A percentile compares a stretch with the other conserved stretches of the same genome.
Conservation (phyloP, 2,329 filamentous ascomycete genomes). For the Colletotrichum sp. region DNA sequence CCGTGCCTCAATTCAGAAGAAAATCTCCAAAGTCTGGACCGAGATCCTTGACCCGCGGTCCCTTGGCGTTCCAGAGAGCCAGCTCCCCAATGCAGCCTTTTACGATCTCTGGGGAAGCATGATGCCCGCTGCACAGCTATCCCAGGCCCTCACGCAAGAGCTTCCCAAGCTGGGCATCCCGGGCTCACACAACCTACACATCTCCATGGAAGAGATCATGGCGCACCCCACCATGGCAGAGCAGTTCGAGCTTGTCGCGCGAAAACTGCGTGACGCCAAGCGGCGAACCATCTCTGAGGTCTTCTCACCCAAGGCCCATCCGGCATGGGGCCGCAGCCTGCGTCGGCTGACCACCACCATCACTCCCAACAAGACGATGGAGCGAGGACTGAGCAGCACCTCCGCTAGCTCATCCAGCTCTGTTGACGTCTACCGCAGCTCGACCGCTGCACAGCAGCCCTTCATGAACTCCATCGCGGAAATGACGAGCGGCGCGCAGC, state of each 20-base stretch:
- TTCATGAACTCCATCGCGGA: conserved; percentile 5
- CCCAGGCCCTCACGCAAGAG: conserved; percentile 47
- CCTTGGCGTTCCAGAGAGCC: conserved; percentile 42
- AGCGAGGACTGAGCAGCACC: background rate
- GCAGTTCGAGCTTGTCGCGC: conserved; percentile 50
- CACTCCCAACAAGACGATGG: background rate
- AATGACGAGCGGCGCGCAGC: background rate
- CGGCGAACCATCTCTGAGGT: conserved; percentile 13
- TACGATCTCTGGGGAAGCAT: conserved; percentile 57
- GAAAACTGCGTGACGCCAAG: conserved; percentile 26
- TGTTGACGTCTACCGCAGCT: background rate
- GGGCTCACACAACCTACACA: conserved; percentile 40
- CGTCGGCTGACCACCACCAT: conserved; percentile 9
- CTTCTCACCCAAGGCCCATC: conserved; percentile 24
- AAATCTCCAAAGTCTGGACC: conserved; percentile 51
- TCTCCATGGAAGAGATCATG: conserved; percentile 55
- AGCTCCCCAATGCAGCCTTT: conserved; percentile 52
- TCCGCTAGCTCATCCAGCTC: conserved; percentile 6
- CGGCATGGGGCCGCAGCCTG: conserved; percentile 3
- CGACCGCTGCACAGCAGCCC: background rate
- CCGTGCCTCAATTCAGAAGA: conserved; percentile 42
- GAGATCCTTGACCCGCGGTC: conserved; percentile 44
- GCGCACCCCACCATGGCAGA: conserved; percentile 53
- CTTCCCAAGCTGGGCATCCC: conserved; percentile 41
- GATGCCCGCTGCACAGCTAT: conserved; percentile 52